Percentiles rank a stretch among this genome's conserved stretches.
Conservation (phyloP, 2,329 filamentous ascomycete genomes). For the Monosporascus ibericus region DNA sequence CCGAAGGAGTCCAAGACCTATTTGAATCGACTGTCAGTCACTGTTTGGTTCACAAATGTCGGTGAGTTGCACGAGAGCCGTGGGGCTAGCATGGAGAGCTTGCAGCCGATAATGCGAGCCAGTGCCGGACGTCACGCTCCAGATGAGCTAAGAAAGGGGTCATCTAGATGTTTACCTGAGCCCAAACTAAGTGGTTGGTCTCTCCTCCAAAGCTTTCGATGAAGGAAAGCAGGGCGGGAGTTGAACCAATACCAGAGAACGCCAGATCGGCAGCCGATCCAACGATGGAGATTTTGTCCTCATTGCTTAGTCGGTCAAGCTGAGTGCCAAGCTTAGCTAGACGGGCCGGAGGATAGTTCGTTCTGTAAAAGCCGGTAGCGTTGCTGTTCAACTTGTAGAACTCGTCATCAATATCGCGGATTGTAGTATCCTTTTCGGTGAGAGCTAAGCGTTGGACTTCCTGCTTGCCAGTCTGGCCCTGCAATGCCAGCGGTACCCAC, state of each 20-base stretch:
- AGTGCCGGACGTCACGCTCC: too few species aligned
- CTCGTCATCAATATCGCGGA: conserved; percentile 65
- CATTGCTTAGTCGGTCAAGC: conserved; percentile 67
- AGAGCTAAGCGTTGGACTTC: conserved; percentile 62
- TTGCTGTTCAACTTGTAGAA: conserved; percentile 95
- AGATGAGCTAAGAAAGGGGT: neutral
- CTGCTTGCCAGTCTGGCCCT: conserved; percentile 62
- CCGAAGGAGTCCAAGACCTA: conserved; percentile 58
- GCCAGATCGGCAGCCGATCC: conserved; percentile 87
- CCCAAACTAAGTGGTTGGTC: conserved; percentile 82
- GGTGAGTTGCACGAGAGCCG: too few species aligned
- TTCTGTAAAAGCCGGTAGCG: conserved; percentile 83
- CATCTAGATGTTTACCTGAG: conserved; percentile 49
- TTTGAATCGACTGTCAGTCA: neutral
- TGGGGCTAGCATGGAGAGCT: too few species aligned
- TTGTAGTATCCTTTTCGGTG: conserved; percentile 68
- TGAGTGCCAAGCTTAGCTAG: conserved; percentile 74
- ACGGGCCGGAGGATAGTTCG: conserved; percentile 83
- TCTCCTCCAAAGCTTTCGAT: conserved; percentile 79
- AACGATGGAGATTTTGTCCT: conserved; percentile 90
- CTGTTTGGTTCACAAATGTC: neutral
- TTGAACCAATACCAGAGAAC: conserved; percentile 78
- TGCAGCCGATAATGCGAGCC: too few species aligned
- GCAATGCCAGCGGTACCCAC: conserved; percentile 90
- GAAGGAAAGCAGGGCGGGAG: conserved; percentile 74